A percentile compares a stretch with the other conserved stretches of the same genome.
phyloP scores from a whole-genome alignment of 1,139 yeast species.

The Entelexis sorbosivorans region DNA sequence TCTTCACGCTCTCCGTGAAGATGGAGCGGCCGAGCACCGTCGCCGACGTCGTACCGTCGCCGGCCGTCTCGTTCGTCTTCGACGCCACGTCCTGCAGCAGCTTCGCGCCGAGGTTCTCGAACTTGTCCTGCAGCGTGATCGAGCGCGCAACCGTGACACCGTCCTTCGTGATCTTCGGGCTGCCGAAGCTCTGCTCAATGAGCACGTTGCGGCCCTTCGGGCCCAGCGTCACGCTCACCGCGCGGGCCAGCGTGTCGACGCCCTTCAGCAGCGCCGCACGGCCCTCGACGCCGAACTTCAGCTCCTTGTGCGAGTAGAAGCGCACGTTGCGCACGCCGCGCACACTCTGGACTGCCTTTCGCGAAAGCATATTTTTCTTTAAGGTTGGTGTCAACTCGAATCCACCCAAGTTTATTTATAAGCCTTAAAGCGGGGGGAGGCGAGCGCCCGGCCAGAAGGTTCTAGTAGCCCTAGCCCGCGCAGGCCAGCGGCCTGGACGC shows the following conservation, averaged over 20 bases:
- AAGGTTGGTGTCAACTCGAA: background rate
- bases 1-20: conserved; percentile 93
- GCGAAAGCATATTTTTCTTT: conserved; percentile 12
- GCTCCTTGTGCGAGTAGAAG: conserved; percentile 71
- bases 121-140: conserved; percentile 77
- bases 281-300: conserved; percentile 97
- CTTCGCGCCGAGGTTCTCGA: conserved; percentile 84
- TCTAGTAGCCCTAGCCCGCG: conserved; percentile 9
- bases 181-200: conserved; percentile 92
- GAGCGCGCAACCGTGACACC: conserved; percentile 98
- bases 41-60: conserved; percentile 98
- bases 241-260: conserved; percentile 93
- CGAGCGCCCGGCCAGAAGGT: background rate
- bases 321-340: conserved; percentile 25
- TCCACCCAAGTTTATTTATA: conserved; percentile 3
- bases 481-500: too few species aligned
- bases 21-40: conserved; percentile 95
- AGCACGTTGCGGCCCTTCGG: conserved; percentile 98
- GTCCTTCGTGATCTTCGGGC: conserved; percentile 98
- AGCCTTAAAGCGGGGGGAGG: background rate
- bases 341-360: conserved; percentile 12
- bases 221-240: conserved; percentile 93
- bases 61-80: conserved; percentile 96
- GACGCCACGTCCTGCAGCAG: conserved; percentile 96
- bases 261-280: conserved; percentile 94